These are phyloP conservation scores for Penicillium sp. DNA, from an alignment of 2,329 filamentous ascomycete species.

Conservation along the genomic window DNA sequence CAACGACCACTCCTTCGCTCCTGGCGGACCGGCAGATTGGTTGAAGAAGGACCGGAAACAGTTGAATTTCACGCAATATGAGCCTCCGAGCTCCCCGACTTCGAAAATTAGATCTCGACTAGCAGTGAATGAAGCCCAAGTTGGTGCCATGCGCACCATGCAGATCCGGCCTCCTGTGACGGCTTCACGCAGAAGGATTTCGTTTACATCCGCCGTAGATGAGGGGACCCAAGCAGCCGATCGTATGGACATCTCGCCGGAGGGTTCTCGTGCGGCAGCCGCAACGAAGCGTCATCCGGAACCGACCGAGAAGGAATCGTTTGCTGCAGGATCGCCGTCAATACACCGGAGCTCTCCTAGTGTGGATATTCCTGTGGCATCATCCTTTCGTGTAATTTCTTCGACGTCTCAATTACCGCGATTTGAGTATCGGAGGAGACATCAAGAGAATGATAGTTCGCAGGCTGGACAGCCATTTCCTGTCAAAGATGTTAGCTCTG, in stretches of 20 bases:
- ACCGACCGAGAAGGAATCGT: not conserved
- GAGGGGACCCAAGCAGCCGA: not conserved
- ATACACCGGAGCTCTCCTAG: not conserved
- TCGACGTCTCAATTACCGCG: conserved; percentile 45
- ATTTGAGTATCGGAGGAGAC: conserved; percentile 44
- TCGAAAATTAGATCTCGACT: conserved; percentile 29
- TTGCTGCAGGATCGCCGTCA: conserved; percentile 2
- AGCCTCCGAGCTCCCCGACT: conserved; percentile 45
- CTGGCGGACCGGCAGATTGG: conserved; percentile 25
- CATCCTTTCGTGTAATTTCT: conserved; percentile 37
- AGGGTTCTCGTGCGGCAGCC: not conserved
- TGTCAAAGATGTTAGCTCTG: not conserved
- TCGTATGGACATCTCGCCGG: not conserved
- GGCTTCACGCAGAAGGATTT: not conserved
- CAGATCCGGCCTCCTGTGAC: conserved; percentile 3
- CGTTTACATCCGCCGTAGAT: not conserved
- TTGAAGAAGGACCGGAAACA: conserved; percentile 36
- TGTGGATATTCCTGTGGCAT: conserved; percentile 10
- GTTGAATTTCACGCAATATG: conserved; percentile 35
- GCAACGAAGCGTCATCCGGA: not conserved
- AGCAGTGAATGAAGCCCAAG: conserved; percentile 18
- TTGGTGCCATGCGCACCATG: conserved; percentile 8
- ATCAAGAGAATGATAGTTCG: conserved; percentile 16
- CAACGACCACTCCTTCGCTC: conserved; percentile 9
- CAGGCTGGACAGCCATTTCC: not conserved